Conservation (phyloP, 495 filamentous ascomycete genomes). For the Cercophora samala region DNA sequence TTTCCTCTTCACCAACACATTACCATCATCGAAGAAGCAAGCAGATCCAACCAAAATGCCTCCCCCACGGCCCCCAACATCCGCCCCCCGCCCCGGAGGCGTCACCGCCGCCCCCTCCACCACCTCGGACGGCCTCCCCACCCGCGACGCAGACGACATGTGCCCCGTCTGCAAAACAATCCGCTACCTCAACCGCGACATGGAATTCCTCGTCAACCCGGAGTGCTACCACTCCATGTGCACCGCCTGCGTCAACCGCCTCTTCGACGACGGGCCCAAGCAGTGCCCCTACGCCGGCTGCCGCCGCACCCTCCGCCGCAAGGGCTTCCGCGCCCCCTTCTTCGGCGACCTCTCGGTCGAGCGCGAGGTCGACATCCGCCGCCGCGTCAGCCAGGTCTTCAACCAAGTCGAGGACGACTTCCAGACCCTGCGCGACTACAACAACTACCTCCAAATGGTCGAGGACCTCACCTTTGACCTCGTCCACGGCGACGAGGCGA, state of each 20-base stretch:
- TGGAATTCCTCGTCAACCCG: constrained; percentile 92
- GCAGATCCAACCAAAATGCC: constrained; percentile 13
- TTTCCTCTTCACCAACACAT: too few relatives aligned
- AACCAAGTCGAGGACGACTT: constrained; percentile 92
- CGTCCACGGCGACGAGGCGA: constrained; percentile 65
- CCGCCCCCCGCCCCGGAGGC: constrained; percentile 10
- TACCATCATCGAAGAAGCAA: neutral
- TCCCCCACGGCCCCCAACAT: constrained; percentile 7
- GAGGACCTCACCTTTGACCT: constrained; percentile 89
- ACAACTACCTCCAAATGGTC: constrained; percentile 91
- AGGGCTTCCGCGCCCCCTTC: constrained; percentile 78
- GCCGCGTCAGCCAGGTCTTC: constrained; percentile 74
- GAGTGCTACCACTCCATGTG: constrained; percentile 99
- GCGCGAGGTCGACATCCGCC: constrained; percentile 88
- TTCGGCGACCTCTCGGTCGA: constrained; percentile 89
- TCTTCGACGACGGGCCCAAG: constrained; percentile 86
- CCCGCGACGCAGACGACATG: constrained; percentile 57
- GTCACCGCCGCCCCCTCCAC: constrained; percentile 9
- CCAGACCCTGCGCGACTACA: constrained; percentile 71
- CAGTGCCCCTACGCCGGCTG: constrained; percentile 89
- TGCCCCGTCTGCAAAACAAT: constrained; percentile 96
- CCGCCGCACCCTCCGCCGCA: constrained; percentile 76
- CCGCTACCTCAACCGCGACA: constrained; percentile 88
- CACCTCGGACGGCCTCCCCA: constrained; percentile 16
- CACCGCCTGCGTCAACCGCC: constrained; percentile 85